Evolutionary conservation across 2,329 filamentous ascomycete species (phyloP), one percentile per base, ranked within the genome.

Genomic region (Grosmannia huntii): DNA sequence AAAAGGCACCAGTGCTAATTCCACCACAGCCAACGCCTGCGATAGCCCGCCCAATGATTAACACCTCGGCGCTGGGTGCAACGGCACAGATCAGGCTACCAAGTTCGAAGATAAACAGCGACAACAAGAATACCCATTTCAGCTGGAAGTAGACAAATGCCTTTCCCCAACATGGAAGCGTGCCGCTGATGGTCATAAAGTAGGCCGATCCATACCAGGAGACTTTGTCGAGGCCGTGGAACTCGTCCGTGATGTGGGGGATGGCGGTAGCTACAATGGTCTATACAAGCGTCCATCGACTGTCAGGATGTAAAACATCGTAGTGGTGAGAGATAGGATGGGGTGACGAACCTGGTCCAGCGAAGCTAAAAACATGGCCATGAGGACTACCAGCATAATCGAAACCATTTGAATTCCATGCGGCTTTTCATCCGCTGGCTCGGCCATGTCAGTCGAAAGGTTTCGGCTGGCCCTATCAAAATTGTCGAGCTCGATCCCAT

Each of bases 11-110:
- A 6, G 73, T 73, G 57, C 74, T 73, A 46, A 77, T 66, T 54
- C 75, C 75, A 53, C 72, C 73, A 11, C 71, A 71, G 56, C 75
- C 75, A 59, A 76, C 68, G 60, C 76, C 76, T 49, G 75, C 74
- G 57, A 78, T 65, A 33, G 75, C 76, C 33, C 75, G 72, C 1
- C 76, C 76, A 10, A 76, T 65, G 51, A 78, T 77, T 50, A 78
- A 73, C 46, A 70, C 68, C 6, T 69, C 69, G n/a, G 74, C 76
- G 3, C 61, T 68, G 0, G 73, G 74, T 0, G 73, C 71, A 12
- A 73, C 68, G 33, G 71, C 74, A 56, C 68, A 72, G 21, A 64
- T 60, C 21, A 64, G 48, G 33, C 55, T 58, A 19, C 61, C 61
- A 10, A 62, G 54, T 51, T 62, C 59, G 31, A 61, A 62, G 50